Conservation (phyloP, 495 filamentous ascomycete species). For the Recurvomyces mirabilis region DNA sequence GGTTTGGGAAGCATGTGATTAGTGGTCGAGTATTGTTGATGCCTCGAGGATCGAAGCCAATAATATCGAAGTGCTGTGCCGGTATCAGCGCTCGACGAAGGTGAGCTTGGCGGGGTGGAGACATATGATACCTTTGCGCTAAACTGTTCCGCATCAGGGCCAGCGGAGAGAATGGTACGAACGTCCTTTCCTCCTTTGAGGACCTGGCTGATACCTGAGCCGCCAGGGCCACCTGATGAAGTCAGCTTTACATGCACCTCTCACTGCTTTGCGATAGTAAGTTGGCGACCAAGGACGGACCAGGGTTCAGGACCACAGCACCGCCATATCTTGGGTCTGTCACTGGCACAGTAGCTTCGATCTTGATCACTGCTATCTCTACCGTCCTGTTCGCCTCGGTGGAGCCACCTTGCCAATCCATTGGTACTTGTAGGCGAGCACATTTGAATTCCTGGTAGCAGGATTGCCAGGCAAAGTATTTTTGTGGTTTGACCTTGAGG, state of each 20-base stretch:
- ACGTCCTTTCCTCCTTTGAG: slow-evolving; percentile 19
- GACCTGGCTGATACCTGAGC: slow-evolving; percentile 30
- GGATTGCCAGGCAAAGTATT: slow-evolving; percentile 9
- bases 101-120: slow-evolving; percentile 34
- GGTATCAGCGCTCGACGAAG: too few species aligned
- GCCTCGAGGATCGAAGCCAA: slow-evolving; percentile 42
- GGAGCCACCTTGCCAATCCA: slow-evolving; percentile 34
- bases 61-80: slow-evolving; percentile 45
- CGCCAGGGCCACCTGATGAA: slow-evolving; percentile 34
- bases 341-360: slow-evolving; percentile 32
- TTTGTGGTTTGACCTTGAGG: slow-evolving; percentile 1
- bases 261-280: not conserved
- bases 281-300: slow-evolving; percentile 26
- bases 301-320: slow-evolving; percentile 34
- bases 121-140: slow-evolving; percentile 34
- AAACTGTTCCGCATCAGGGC: slow-evolving; percentile 27
- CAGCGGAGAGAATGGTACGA: slow-evolving; percentile 20
- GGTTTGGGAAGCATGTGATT: slow-evolving; percentile 36
- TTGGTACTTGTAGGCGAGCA: slow-evolving; percentile 30
- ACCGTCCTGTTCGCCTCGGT: slow-evolving; percentile 28
- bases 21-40: slow-evolving; percentile 28
- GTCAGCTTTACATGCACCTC: slow-evolving; percentile 1
- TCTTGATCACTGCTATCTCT: slow-evolving; percentile 29
- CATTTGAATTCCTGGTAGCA: slow-evolving; percentile 27
- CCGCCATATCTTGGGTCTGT: slow-evolving; percentile 35